These are phyloP conservation scores for Oehlia diaphana DNA, from an alignment of 192 early-diverging fungal genomes.

Conservation along the genomic window DNA sequence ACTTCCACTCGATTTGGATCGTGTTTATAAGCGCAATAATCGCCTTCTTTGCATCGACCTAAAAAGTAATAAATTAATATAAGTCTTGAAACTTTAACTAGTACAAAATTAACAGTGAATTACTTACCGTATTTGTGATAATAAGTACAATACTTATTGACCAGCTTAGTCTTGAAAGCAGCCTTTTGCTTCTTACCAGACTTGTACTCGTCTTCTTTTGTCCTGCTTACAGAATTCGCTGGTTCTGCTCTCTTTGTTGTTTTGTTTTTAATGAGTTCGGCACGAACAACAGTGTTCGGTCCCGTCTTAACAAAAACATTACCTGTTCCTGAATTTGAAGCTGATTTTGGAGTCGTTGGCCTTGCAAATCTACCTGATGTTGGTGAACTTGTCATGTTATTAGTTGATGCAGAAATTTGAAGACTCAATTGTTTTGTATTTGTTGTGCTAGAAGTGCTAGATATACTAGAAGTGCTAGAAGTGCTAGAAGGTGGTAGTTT, in stretches of 20 bases:
- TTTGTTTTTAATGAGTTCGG: background rate
- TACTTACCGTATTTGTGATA: constrained; percentile 9
- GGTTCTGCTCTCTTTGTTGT: background rate
- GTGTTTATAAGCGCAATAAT: constrained; percentile 10
- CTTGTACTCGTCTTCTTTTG: background rate
- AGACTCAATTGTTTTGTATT: background rate
- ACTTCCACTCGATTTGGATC: background rate
- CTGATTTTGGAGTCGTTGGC: background rate
- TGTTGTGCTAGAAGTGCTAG: no score
- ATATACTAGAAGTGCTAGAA: no score
- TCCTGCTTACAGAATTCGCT: background rate
- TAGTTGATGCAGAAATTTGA: background rate
- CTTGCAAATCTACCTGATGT: background rate
- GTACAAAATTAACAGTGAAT: background rate
- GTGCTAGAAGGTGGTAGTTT: no score
- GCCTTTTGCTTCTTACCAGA: background rate
- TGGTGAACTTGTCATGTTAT: background rate
- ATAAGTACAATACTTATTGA: background rate
- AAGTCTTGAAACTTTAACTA: background rate
- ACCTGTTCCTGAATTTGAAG: background rate
- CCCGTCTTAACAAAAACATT: background rate
- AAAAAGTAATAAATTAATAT: background rate
- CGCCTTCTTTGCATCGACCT: constrained; percentile 23
- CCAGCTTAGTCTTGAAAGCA: background rate
- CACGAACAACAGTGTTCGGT: background rate